Base-by-base conservation (phyloP, 805 yeast genomes). In the Candida methanosorbosa region DNA sequence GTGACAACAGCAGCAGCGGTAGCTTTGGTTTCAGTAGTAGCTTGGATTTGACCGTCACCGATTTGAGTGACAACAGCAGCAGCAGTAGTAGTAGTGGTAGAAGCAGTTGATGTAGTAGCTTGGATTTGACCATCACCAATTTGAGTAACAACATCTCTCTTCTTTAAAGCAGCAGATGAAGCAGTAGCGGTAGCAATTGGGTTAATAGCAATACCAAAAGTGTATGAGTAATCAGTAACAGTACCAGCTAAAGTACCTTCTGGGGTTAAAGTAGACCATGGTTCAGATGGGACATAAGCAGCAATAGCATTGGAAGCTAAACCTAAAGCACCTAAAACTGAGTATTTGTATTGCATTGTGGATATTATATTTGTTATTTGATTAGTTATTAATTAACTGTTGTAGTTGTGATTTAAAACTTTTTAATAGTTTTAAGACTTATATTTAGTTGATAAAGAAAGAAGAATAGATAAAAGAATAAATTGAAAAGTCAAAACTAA, bases 201-300 rank as follows among this genome's bases (percentile, higher is more conserved):
- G 42, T 66, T 60, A 43, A 80, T 75, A 39, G 81, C 81, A 49
- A 81, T 79, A 63, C 88, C 90, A 49, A 81, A 81, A 33, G 68
- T 52, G 30, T 63, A 54, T 24, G 72, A 38, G 67, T 70, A 72
- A 47, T 74, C 74, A 32, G 83, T 72, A 33, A 68, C 46, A 41
- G 76, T 80, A 49, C 76, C 75, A 9, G 73, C 44, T 40, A 68
- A 66, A 31, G 68, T 50, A 31, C 70, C 72, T 28, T 57, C 38
- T 45, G 92, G 88, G 27, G 87, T 79, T 57, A 81, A 67, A 36
- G 86, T 77, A 36, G 81, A 58, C 82, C 82, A 81, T 48, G 80
- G 76, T 40, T 73, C 79, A 35, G 77, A 57, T 42, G 81, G 82
- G 45, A 75, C 72, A 46, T 71, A 70, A 38, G 83, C 84, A 34